phyloP scores from a whole-genome alignment of 2,329 filamentous ascomycete species.

The Sporothrix globosa region DNA sequence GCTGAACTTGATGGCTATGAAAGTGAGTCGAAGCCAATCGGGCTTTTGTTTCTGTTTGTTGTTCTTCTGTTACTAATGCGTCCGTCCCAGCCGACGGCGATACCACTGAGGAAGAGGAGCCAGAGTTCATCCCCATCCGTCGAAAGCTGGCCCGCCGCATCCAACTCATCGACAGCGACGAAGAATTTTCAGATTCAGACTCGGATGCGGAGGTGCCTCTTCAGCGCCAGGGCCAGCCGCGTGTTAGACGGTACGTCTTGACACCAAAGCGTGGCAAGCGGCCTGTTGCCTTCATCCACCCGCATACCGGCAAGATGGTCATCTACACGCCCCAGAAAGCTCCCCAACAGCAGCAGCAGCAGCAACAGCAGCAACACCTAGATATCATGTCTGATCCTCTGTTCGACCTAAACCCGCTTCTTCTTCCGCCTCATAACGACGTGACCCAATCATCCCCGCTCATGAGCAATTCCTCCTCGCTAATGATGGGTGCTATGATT shows the following conservation, averaged over 20 bases:
- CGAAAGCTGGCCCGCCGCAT: constrained; percentile 50
- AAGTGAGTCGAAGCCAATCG: constrained; percentile 52
- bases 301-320: constrained; percentile 63
- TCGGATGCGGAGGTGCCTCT: constrained; percentile 55
- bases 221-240: constrained; percentile 54
- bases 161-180: constrained; percentile 47
- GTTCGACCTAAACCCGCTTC: constrained; percentile 13
- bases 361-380: constrained; percentile 26
- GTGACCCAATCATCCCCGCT: constrained; percentile 55
- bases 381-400: constrained; percentile 13
- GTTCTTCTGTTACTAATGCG: constrained; percentile 46
- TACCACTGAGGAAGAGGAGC: constrained; percentile 63
- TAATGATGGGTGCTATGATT: constrained; percentile 78
- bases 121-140: constrained; percentile 53
- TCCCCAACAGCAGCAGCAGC: constrained; percentile 25
- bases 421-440: background rate
- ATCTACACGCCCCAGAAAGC: constrained; percentile 60
- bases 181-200: constrained; percentile 55
- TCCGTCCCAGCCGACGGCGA: constrained; percentile 58
- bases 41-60: constrained; percentile 32
- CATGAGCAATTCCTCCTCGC: constrained; percentile 68
- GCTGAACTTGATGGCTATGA: constrained; percentile 61
- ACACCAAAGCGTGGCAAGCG: constrained; percentile 56
- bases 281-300: constrained; percentile 62
- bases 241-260: constrained; percentile 58